phyloP scores from a whole-genome alignment of 2,329 filamentous ascomycete species.

The Claviceps purpurea region DNA sequence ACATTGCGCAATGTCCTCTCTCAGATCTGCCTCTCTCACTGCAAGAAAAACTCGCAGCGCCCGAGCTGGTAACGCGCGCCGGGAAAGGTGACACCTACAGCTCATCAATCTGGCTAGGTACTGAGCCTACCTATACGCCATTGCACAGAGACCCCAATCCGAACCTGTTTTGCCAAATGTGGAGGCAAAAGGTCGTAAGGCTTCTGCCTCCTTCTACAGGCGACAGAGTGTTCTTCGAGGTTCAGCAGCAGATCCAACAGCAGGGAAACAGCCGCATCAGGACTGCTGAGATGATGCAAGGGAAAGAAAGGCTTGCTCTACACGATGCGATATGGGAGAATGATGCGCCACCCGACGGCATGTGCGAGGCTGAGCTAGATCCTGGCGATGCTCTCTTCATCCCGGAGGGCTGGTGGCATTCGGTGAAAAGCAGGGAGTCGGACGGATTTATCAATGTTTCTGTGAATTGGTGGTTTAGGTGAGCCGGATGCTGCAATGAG shows the following conservation, averaged over 20 bases:
- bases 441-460: constrained; percentile 27
- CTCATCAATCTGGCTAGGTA: constrained; percentile 78
- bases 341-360: constrained; percentile 15
- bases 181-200: constrained; percentile 58
- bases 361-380: constrained; percentile 41
- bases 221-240: constrained; percentile 43
- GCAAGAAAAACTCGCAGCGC: constrained; percentile 53
- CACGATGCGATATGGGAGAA: constrained; percentile 58
- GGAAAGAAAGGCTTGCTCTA: constrained; percentile 52
- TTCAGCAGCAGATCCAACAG: constrained; percentile 28
- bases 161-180: constrained; percentile 79
- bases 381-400: constrained; percentile 34
- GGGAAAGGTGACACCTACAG: constrained; percentile 78
- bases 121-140: constrained; percentile 77
- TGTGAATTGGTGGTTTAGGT: constrained; percentile 34
- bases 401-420: constrained; percentile 32
- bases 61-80: constrained; percentile 44
- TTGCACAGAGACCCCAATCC: constrained; percentile 89
- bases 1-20: constrained; percentile 74
- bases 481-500: constrained; percentile 1
- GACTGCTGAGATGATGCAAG: constrained; percentile 85
- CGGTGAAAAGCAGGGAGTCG: constrained; percentile 24
- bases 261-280: constrained; percentile 41
- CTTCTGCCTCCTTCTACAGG: constrained; percentile 55
- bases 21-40: constrained; percentile 51